Evolutionary conservation across 129 eudicot species (phyloP).

Genomic region (Pittosporum tobira): DNA sequence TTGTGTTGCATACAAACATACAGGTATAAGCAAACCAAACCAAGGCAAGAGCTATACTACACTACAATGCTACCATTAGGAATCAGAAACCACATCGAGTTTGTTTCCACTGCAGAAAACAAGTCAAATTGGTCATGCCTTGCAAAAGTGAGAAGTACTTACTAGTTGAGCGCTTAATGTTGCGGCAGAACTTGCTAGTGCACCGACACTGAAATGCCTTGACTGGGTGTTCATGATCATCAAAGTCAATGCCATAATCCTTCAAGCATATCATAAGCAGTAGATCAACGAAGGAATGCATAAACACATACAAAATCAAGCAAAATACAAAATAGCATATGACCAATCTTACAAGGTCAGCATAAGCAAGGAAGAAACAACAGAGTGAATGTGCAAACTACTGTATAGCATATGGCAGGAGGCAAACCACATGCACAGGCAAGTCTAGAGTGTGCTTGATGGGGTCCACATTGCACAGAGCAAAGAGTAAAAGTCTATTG

Average conservation of each 20-base stretch:
- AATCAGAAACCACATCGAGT: neutral
- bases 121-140: neutral
- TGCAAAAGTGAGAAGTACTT: conserved; percentile 19
- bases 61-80: neutral
- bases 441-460: no score
- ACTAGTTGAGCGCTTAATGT: conserved; percentile 69
- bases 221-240: conserved; percentile 76
- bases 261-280: conserved; percentile 26
- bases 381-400: no score
- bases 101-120: conserved; percentile 39
- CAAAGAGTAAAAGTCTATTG: no score
- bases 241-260: conserved; percentile 98
- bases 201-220: conserved; percentile 83
- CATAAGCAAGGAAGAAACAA: no score
- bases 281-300: conserved; percentile 7
- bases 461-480: no score
- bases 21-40: neutral
- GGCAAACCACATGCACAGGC: no score
- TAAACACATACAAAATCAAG: neutral
- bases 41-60: conserved; percentile 12
- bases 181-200: conserved; percentile 86
- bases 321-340: no score
- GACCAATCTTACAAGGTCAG: no score
- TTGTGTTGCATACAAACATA: neutral
- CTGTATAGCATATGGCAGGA: no score